Base-by-base conservation (phyloP, 345 rosid species). In the Salix brachista region DNA sequence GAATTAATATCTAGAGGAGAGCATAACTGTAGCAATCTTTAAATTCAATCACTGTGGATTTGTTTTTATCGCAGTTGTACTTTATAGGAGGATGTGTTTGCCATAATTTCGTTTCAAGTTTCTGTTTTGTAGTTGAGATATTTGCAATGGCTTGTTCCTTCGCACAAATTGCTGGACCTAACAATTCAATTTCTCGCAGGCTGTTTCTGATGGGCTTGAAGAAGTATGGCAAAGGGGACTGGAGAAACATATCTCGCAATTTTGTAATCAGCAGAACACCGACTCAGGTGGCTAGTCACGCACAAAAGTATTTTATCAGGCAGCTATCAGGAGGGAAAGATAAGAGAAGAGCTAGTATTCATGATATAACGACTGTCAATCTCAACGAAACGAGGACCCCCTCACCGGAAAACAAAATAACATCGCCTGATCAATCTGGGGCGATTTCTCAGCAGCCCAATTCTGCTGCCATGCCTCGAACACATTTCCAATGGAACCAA, bases 401-500 rank as follows among this genome's bases (percentile, higher is more conserved):
- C 65, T 89, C 90, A 0, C 94, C 91, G 0, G 92, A 89, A 30
- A 72, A 72, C 52, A 83, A 82, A 72, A 66, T 61, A 13, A 44
- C 82, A 64, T 86, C 90, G 4, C 90, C 90, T 4, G 89, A 86
- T 8, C 89, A 79, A 39, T 69, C 84, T 21, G 10, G 46, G 0
- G 67, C 75, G 77, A 82, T 75, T 23, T 19, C 86, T 62, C 84
- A 75, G 81, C 89, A 80, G 26, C 76, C 78, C 13, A 82, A 44
- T 75, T 71, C 85, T 19, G 76, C 75, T 52, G 72, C 82, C 72
- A 69, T 80, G 75, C 65, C 87, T 25, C 75, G 85, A 81, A 68
- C 89, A 48, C 80, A 86, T 36, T 86, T 86, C 65, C 83, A 80
- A 7, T 89, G 94, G 94, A 85, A 83, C 75, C 90, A 85, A 48